Conservation (phyloP, 1,139 yeast genomes). For the Candida sp. region DNA sequence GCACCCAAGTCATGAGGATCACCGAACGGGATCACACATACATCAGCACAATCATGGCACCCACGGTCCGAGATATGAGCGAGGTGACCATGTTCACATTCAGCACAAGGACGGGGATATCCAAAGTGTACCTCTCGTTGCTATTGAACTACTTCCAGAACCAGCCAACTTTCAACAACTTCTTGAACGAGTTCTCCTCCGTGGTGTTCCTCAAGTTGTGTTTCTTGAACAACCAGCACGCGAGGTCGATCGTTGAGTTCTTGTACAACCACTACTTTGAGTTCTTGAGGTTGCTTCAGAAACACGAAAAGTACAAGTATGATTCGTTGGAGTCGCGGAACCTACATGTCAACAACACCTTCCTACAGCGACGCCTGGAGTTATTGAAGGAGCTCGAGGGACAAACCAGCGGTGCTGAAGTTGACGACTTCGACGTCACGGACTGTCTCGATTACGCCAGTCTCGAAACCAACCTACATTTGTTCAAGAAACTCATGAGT, state of each 20-base stretch:
- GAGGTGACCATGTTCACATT: slow-evolving; percentile 5
- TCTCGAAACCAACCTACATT: slow-evolving; percentile 13
- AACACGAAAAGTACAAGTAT: slow-evolving; percentile 15
- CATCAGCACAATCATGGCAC: slow-evolving; percentile 1
- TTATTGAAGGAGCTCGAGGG: not conserved
- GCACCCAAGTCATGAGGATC: slow-evolving; percentile 9
- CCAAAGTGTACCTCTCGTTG: slow-evolving; percentile 6
- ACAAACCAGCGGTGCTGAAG: not conserved
- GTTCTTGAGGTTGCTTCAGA: slow-evolving; percentile 12
- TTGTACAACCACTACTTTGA: slow-evolving; percentile 15
- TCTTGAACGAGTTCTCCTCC: slow-evolving; percentile 9
- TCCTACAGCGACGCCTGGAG: not conserved
- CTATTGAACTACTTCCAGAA: slow-evolving; percentile 13
- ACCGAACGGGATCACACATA: not conserved
- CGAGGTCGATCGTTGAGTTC: slow-evolving; percentile 13
- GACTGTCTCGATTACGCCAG: slow-evolving; percentile 6
- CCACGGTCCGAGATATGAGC: slow-evolving; percentile 3
- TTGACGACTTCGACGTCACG: no score
- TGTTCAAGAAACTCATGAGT: slow-evolving; percentile 12
- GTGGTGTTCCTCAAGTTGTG: slow-evolving; percentile 13
- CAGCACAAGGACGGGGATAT: slow-evolving; percentile 2
- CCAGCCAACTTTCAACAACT: slow-evolving; percentile 8
- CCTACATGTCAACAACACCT: not conserved
- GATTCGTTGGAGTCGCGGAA: slow-evolving; percentile 15
- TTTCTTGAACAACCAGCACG: slow-evolving; percentile 11